Base-by-base conservation (phyloP, 768 basidiomycete species). In the Chalciporus pseudorubinellus region DNA sequence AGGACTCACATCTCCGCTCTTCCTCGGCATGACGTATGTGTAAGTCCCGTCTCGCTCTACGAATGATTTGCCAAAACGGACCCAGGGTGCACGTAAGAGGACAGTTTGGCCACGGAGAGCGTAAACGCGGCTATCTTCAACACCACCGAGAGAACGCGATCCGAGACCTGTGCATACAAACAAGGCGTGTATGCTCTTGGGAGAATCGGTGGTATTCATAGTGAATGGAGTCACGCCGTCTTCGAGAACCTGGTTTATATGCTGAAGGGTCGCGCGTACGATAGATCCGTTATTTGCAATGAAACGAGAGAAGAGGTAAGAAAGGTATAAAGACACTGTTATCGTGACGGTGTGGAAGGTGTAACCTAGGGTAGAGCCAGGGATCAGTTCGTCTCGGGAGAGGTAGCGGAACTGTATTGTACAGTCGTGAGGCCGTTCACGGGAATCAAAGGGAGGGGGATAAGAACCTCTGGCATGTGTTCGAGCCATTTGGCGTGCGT, bases 301-400 rank as follows among this genome's bases (percentile, higher is more conserved):
- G 64, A 89, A 83, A 18, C 77, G 77, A 2, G 74, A 59, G 24
- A 80, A 63, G 4, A 89, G 77, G 62, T 83, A 86, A 16, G 75
- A 68, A 36, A 87, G 74, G 59, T 88, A 89, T 3, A 68, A 60
- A 0, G 81, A 75, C 0, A 80, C 75, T 63, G 89, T 82, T 60
- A 92, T 85, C 3, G 83, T 81, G 31, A 91, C 57, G 0, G 87
- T 85, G 4, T 66, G 76, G 70, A 89, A 89, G 3, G 78, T 67
- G 1, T 75, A 72, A 1, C 84, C 88, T 11, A 67, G 70, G 20
- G 65, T 53, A 9, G 76, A 73, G 6, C 68, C 72, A 0, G 70
- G 66, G n/a, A 70, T 63, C 3, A 83, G 68, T 11, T 76, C 66
- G 7, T 72, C 59, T 28, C 65, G 34, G 0, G 74, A 58, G 21